A percentile compares a stretch with the other conserved stretches of the same genome.
Evolutionary conservation across 2,329 filamentous ascomycete genomes (phyloP).

Genomic region (Aspergillus novofumigatus): DNA sequence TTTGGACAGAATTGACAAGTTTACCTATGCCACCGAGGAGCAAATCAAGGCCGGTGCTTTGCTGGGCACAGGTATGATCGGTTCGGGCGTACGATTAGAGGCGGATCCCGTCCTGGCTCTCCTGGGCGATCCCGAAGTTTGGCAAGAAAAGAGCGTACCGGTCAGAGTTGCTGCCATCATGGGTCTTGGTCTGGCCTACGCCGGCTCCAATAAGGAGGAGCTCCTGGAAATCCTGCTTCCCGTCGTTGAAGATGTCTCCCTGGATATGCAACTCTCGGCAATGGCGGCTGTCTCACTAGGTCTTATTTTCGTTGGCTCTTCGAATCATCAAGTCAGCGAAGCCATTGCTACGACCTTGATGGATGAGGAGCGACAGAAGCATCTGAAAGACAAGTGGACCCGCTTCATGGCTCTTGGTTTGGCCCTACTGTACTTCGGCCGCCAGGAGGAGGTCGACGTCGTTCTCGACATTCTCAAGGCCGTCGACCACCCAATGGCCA

Average conservation of each 20-base stretch:
- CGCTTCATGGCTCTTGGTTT: constrained; percentile 93
- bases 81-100: constrained; percentile 83
- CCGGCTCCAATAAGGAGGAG: constrained; percentile 87
- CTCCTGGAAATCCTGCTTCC: constrained; percentile 81
- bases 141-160: constrained; percentile 71
- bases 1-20: constrained; percentile 90
- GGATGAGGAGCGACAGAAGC: constrained; percentile 85
- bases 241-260: constrained; percentile 75
- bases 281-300: constrained; percentile 92
- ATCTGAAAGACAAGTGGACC: constrained; percentile 97
- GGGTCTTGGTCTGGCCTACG: constrained; percentile 91
- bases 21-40: constrained; percentile 77
- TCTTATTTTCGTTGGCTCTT: constrained; percentile 87
- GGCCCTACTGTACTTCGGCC: constrained; percentile 89
- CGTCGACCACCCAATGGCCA: constrained; percentile 93
- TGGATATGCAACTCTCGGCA: constrained; percentile 92
- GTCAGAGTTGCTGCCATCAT: constrained; percentile 85
- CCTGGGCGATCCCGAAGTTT: constrained; percentile 72
- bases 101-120: constrained; percentile 87
- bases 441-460: constrained; percentile 98
- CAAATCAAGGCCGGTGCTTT: constrained; percentile 88
- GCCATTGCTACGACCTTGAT: constrained; percentile 88
- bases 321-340: constrained; percentile 84
- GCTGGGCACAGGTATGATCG: constrained; percentile 93
- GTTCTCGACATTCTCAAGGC: constrained; percentile 95